Base-by-base conservation (phyloP, 192 early-diverging fungal species). In the Dissophora globulifera region DNA sequence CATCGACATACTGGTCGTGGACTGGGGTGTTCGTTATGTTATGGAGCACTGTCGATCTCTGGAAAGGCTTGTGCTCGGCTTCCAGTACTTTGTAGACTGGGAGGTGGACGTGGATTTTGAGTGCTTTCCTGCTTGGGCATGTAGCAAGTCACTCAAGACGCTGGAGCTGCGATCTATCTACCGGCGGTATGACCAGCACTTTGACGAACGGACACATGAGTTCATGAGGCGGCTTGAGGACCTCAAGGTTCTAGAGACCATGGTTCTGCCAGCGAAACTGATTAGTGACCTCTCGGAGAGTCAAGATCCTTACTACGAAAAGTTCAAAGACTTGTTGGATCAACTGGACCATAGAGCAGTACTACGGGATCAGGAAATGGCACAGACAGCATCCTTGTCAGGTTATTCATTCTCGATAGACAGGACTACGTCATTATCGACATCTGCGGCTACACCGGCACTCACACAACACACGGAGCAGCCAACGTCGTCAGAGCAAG, bases 281-380 rank as follows among this genome's bases (percentile, higher is more conserved):
- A 33, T 67, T 46, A 58, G 55, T 23, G 65, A 67, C 8, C 33
- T 67, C 2, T 67, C 65, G 4, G 65, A 67, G 48, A 67, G 65
- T 43, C 54, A 40, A 20, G 4, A 30, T 29, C 32, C 38, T 0
- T 32, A 48, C 4, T 67, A 67, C 30, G 32, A 45, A 12, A 55
- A 23, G 2, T 67, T 67, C 38, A 48, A 29, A 12, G 53, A 29
- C 15, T 7, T 66, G 20, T 38, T 67, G 45, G 65, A 50, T 56
- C 46, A 50, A 19, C 11, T 67, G 27, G 65, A 67, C 8, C 61
- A 42, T 4, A 23, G 23, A 40, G 25, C 11, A 6, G 5, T 57
- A 3, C 30, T 48, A 26, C 5, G 47, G 16, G 45, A 66, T 19
- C 63, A 58, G 35, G 19, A 33, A 20, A 2, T 41, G 31, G 20